Evolutionary conservation across 2,329 filamentous ascomycete species (phyloP).

Genomic region (Neonectria ditissima): DNA sequence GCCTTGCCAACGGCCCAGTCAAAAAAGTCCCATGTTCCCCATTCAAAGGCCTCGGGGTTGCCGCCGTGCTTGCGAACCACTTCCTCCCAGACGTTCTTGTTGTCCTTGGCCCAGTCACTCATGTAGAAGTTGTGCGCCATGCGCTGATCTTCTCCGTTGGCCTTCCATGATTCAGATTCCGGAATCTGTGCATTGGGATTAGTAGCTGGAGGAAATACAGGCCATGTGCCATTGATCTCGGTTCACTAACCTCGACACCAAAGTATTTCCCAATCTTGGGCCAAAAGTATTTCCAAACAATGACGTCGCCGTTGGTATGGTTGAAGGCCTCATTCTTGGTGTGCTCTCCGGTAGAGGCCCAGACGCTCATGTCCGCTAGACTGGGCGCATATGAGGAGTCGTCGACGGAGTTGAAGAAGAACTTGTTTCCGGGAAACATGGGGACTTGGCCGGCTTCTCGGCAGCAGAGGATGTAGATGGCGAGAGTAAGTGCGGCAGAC

Average conservation of each 20-base stretch:
- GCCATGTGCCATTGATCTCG: background rate
- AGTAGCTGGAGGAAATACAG: background rate
- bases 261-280: constrained; percentile 20
- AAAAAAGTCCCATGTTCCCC: constrained; percentile 38
- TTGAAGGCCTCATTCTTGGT: constrained; percentile 33
- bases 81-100: constrained; percentile 31
- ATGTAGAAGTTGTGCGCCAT: constrained; percentile 35
- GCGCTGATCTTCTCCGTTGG: constrained; percentile 26
- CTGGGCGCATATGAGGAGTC: constrained; percentile 33
- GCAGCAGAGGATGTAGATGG: constrained; percentile 32
- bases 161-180: constrained; percentile 27
- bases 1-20: constrained; percentile 37
- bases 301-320: constrained; percentile 30
- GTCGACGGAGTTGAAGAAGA: constrained; percentile 30
- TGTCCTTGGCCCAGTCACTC: constrained; percentile 34
- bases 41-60: constrained; percentile 28
- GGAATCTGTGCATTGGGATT: constrained; percentile 8
- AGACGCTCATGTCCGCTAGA: constrained; percentile 29
- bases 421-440: constrained; percentile 32
- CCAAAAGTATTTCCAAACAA: constrained; percentile 32
- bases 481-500: constrained; percentile 32
- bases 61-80: constrained; percentile 34
- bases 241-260: constrained; percentile 20
- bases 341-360: constrained; percentile 24
- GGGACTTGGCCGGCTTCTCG: constrained; percentile 27